Percentiles rank a stretch among this genome's conserved stretches.
Conservation (phyloP, 202 grass and related monocot genomes). For the Panicum virgatum region DNA sequence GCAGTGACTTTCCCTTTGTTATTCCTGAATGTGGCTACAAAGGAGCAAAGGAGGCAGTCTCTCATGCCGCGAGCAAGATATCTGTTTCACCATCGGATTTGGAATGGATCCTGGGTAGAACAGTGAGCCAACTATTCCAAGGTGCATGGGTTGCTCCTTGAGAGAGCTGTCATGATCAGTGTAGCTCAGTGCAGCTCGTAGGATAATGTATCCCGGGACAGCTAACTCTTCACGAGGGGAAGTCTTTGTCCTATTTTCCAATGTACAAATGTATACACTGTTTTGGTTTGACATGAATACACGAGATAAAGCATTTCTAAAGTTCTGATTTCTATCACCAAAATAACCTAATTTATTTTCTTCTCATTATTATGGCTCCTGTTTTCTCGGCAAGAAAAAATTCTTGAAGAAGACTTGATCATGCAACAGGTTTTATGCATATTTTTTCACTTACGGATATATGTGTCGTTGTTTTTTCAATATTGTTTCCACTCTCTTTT, state of each 20-base stretch:
- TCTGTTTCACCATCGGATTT: slow-evolving; percentile 52
- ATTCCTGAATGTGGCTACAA: slow-evolving; percentile 82
- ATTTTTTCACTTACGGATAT: too few species aligned
- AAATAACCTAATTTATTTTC: neutral
- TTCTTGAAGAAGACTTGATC: neutral
- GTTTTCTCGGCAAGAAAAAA: neutral
- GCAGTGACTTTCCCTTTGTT: slow-evolving; percentile 84
- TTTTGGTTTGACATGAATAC: neutral
- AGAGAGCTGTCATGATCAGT: neutral
- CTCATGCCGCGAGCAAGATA: slow-evolving; percentile 48
- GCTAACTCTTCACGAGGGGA: neutral
- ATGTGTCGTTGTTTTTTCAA: too few species aligned
- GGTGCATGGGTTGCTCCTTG: slow-evolving; percentile 48
- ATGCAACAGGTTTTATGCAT: too few species aligned
- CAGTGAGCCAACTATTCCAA: slow-evolving; percentile 59
- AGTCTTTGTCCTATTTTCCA: neutral
- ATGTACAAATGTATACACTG: neutral
- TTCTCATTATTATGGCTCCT: neutral
- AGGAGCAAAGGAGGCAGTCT: slow-evolving; percentile 63
- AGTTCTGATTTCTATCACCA: neutral
- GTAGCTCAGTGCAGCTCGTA: neutral
- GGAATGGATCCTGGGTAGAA: slow-evolving; percentile 76
- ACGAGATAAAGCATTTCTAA: neutral
- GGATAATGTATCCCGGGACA: neutral
- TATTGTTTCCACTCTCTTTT: too few species aligned